Evolutionary conservation across 768 basidiomycete genomes (phyloP).

Genomic region (Xerocomellus dryophilus): DNA sequence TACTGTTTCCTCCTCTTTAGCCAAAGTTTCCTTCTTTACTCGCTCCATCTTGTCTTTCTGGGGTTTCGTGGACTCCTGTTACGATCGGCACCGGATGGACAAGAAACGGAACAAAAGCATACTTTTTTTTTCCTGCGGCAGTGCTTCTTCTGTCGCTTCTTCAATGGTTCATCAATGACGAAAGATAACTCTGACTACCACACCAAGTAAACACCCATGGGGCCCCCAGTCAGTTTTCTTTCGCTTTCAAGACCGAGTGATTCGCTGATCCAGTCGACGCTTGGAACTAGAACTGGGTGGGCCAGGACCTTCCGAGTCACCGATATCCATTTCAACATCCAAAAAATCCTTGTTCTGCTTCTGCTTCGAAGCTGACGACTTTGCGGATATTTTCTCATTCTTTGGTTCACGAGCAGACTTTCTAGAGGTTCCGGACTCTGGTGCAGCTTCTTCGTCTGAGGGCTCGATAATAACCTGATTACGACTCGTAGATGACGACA

Average conservation of each 20-base stretch:
- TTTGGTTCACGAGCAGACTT: slow-evolving; percentile 6
- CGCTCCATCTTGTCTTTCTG: slow-evolving; percentile 27
- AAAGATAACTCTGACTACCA: slow-evolving; percentile 50
- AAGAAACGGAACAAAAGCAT: neutral
- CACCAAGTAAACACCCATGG: slow-evolving; percentile 14
- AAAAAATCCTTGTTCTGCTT: slow-evolving; percentile 6
- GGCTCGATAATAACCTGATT: slow-evolving; percentile 27
- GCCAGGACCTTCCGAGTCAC: slow-evolving; percentile 3
- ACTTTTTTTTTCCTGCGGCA: too few species aligned
- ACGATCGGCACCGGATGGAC: neutral
- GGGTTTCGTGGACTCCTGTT: slow-evolving; percentile 23
- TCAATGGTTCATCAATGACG: slow-evolving; percentile 54
- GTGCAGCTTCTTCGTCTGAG: slow-evolving; percentile 25
- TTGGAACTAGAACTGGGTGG: slow-evolving; percentile 12
- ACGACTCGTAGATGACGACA: neutral
- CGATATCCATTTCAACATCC: slow-evolving; percentile 11
- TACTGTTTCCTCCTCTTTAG: slow-evolving; percentile 70
- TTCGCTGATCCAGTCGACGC: slow-evolving; percentile 4
- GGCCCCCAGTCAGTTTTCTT: slow-evolving; percentile 9
- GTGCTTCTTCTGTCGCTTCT: slow-evolving; percentile 45
- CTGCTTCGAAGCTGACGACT: slow-evolving; percentile 8
- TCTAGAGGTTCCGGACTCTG: slow-evolving; percentile 2
- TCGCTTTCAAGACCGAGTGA: slow-evolving; percentile 1
- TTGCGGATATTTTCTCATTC: slow-evolving; percentile 3
- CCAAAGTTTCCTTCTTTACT: slow-evolving; percentile 33